Conservation (phyloP, 129 eudicot species). For the Artemisia argyi region DNA sequence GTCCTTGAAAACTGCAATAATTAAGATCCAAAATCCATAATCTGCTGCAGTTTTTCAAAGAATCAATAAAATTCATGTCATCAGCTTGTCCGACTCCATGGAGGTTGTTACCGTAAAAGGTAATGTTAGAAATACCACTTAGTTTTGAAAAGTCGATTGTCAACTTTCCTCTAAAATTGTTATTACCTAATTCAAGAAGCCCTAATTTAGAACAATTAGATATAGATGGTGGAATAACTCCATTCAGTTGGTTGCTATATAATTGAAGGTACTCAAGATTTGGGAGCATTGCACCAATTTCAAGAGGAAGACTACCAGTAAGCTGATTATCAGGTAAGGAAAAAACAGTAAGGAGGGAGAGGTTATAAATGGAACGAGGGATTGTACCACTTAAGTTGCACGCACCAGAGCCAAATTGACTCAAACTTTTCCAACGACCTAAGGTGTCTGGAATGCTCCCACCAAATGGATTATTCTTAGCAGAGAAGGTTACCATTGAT, state of each 20-base stretch:
- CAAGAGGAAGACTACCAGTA: constrained; percentile 9
- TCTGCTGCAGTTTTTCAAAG: constrained; percentile 11
- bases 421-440: not conserved
- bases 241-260: not conserved
- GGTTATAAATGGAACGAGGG: not conserved
- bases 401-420: not conserved
- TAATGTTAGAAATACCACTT: not conserved
- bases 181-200: not conserved
- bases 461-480: not conserved
- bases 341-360: not conserved
- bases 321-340: not conserved
- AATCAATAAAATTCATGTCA: constrained; percentile 9
- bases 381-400: not conserved
- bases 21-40: not conserved
- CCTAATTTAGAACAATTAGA: constrained; percentile 8
- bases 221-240: constrained; percentile 2
- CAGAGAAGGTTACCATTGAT: not conserved
- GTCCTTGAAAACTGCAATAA: not conserved
- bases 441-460: constrained; percentile 15
- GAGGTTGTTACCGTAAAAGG: not conserved
- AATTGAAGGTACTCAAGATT: not conserved
- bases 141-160: not conserved
- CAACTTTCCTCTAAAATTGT: not conserved
- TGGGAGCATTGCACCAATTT: constrained; percentile 8
- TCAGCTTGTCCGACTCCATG: constrained; percentile 12